These are phyloP conservation scores for Coemansia sp. DNA, from an alignment of 192 early-diverging fungal species.

Conservation along the genomic window DNA sequence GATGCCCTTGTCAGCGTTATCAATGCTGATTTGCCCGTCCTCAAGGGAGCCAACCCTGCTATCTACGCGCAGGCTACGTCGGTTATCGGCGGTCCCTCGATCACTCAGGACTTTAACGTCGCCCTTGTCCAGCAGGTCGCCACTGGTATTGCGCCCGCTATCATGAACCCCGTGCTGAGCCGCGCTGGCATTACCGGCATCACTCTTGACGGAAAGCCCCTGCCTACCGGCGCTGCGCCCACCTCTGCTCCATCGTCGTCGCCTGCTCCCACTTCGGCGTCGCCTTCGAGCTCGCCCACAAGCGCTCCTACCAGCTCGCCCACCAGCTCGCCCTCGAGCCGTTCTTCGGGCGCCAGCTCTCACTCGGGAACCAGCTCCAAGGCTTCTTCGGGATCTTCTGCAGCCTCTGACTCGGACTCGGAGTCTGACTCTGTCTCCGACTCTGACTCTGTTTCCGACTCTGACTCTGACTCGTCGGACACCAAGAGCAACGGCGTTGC, in stretches of 20 bases:
- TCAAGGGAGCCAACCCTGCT: slow-evolving; percentile 36
- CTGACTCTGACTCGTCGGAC: neutral
- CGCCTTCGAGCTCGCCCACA: neutral
- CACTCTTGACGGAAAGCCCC: slow-evolving; percentile 38
- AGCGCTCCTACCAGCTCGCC: neutral
- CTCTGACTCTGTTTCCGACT: neutral
- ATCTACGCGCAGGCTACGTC: slow-evolving; percentile 39
- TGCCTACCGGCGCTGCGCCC: slow-evolving; percentile 11
- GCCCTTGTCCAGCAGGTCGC: slow-evolving; percentile 45
- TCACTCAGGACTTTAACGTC: slow-evolving; percentile 29
- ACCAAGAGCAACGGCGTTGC: slow-evolving; percentile 22
- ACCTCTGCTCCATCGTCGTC: neutral
- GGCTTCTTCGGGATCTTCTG: neutral
- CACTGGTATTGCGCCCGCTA: slow-evolving; percentile 40
- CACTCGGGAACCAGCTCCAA: neutral
- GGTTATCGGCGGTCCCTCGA: slow-evolving; percentile 38
- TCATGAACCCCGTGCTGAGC: slow-evolving; percentile 44
- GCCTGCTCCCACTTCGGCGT: slow-evolving; percentile 2
- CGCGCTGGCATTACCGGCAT: slow-evolving; percentile 44
- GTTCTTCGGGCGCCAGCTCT: neutral
- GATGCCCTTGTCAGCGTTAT: slow-evolving; percentile 28
- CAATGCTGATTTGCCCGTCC: slow-evolving; percentile 33
- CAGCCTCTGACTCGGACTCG: neutral
- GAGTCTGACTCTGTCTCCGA: neutral
- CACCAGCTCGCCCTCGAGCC: neutral